phyloP scores from a whole-genome alignment of 768 basidiomycete genomes.

The Tylopilus felleus region DNA sequence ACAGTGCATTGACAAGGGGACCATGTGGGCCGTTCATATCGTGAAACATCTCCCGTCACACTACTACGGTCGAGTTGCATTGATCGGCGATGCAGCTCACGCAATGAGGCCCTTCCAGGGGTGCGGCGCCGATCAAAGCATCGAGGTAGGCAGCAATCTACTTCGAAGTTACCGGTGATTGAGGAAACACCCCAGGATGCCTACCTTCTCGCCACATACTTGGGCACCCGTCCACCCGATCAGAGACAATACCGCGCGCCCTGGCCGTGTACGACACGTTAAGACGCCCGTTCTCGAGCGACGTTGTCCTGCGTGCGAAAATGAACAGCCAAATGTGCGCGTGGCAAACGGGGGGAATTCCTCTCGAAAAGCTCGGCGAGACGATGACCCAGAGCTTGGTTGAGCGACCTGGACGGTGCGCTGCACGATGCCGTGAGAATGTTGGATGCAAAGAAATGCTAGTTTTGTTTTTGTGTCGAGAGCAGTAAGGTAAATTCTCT shows the following conservation, averaged over 20 bases:
- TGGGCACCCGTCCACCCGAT: constrained; percentile 36
- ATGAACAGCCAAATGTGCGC: constrained; percentile 11
- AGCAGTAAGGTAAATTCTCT: too few relatives aligned
- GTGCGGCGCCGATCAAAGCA: constrained; percentile 41
- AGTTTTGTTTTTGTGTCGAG: neutral
- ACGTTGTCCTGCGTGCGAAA: constrained; percentile 30
- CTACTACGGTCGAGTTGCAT: constrained; percentile 49
- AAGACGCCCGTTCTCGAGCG: constrained; percentile 43
- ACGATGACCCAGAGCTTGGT: constrained; percentile 40
- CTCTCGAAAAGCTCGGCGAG: constrained; percentile 39
- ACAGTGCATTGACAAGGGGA: constrained; percentile 55
- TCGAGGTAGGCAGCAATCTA: constrained; percentile 36
- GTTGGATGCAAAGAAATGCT: constrained; percentile 3
- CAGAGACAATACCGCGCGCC: constrained; percentile 21
- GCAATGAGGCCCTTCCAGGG: constrained; percentile 44
- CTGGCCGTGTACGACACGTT: constrained; percentile 48
- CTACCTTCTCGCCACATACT: constrained; percentile 39
- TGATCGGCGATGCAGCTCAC: constrained; percentile 44
- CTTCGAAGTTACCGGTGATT: neutral
- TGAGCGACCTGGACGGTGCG: constrained; percentile 20
- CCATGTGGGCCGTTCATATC: constrained; percentile 62
- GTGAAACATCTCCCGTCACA: constrained; percentile 50
- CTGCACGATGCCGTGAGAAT: constrained; percentile 18
- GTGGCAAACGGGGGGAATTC: constrained; percentile 10
- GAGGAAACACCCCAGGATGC: constrained; percentile 28